Percentiles rank a stretch among this genome's conserved stretches.
Evolutionary conservation across 345 rosid genomes (phyloP).

Genomic region (Microcos paniculata): DNA sequence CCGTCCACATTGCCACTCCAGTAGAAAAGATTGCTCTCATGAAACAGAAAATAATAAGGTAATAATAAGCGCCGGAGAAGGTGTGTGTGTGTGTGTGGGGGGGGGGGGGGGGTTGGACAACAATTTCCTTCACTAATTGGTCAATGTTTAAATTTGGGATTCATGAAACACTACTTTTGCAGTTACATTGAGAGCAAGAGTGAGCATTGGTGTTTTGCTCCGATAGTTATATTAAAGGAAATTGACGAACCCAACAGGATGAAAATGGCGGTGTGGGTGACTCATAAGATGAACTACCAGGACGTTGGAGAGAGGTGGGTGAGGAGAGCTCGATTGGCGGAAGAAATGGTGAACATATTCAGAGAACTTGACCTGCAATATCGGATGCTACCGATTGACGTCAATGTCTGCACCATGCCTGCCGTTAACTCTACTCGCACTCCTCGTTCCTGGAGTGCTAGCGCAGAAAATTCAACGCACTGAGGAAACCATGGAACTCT

Average conservation of each 20-base stretch:
- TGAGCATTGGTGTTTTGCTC: conserved; percentile 75
- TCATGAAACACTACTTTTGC: conserved; percentile 18
- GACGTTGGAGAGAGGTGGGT: conserved; percentile 59
- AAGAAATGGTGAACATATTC: conserved; percentile 67
- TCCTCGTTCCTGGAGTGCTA: conserved; percentile 41
- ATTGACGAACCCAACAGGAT: conserved; percentile 45
- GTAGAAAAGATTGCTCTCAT: conserved; percentile 53
- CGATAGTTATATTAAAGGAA: conserved; percentile 52
- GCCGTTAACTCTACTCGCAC: conserved; percentile 33
- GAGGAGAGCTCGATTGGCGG: conserved; percentile 57
- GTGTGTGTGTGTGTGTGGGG: too few relatives aligned
- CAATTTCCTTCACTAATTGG: background rate
- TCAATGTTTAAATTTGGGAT: background rate
- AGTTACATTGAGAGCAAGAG: conserved; percentile 64
- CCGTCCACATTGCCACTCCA: conserved; percentile 70
- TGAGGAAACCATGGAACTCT: background rate
- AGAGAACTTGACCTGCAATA: conserved; percentile 71
- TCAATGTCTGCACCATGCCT: conserved; percentile 59
- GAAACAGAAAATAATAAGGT: conserved; percentile 65
- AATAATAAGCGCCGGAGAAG: too few relatives aligned
- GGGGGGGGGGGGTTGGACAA: too few relatives aligned
- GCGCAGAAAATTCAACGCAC: background rate
- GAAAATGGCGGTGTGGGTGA: conserved; percentile 62
- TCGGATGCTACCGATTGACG: conserved; percentile 63
- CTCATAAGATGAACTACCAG: conserved; percentile 67